These are phyloP conservation scores for Beta lomatogona DNA, from an alignment of 179 eudicot species.

Conservation along the genomic window DNA sequence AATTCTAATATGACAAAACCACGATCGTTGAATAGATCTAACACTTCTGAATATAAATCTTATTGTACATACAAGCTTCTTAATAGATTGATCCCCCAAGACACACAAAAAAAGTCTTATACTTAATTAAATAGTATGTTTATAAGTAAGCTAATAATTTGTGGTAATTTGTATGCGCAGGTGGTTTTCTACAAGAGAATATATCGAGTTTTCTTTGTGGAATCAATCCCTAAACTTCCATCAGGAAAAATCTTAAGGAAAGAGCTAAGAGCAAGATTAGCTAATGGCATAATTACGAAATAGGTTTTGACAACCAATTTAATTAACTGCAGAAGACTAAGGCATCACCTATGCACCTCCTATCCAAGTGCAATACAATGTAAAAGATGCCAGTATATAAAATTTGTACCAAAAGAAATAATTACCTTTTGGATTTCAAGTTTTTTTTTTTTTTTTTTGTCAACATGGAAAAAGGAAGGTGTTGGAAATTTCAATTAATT, in stretches of 20 bases:
- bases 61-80: no score
- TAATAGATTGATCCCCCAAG: no score
- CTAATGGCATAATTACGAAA: constrained; percentile 46
- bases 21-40: no score
- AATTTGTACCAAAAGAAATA: constrained; percentile 20
- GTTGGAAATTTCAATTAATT: constrained; percentile 11
- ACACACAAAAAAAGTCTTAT: no score
- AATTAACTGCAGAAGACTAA: background rate
- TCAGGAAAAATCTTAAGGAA: constrained; percentile 66
- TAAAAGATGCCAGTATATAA: constrained; percentile 17
- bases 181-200: constrained; percentile 70
- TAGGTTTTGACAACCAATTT: constrained; percentile 13
- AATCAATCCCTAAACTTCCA: constrained; percentile 56
- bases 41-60: no score
- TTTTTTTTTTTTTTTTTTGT: background rate
- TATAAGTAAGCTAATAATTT: background rate
- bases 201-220: constrained; percentile 45
- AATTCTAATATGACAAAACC: no score
- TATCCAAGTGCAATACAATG: background rate
- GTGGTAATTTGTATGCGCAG: constrained; percentile 24
- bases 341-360: background rate
- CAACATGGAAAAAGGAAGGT: background rate
- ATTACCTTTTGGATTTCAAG: constrained; percentile 16
- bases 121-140: no score
- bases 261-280: constrained; percentile 60